Conservation (phyloP, 2,329 filamentous ascomycete species). For the Nigrospora sphaerica region DNA sequence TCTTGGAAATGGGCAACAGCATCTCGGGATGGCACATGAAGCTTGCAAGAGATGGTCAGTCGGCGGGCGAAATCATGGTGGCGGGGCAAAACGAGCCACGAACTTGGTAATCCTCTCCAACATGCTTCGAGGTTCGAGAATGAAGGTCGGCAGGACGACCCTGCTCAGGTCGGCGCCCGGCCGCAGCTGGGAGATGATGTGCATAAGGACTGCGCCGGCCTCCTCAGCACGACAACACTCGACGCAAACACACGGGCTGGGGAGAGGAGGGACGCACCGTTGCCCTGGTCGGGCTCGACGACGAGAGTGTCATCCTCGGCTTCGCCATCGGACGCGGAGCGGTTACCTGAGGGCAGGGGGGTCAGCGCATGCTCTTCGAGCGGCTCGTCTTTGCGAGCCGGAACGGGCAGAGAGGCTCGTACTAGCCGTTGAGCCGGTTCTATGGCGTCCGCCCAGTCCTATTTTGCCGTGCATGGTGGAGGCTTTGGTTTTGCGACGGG, state of each 20-base stretch:
- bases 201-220: slow-evolving; percentile 65
- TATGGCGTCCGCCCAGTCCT: slow-evolving; percentile 1
- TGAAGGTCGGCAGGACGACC: slow-evolving; percentile 93
- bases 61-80: not conserved
- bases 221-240: too few species aligned
- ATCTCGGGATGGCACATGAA: slow-evolving; percentile 99
- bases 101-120: slow-evolving; percentile 98
- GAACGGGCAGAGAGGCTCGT: slow-evolving; percentile 1
- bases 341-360: slow-evolving; percentile 14
- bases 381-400: not conserved
- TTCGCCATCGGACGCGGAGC: slow-evolving; percentile 44
- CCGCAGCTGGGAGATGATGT: slow-evolving; percentile 95
- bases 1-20: slow-evolving; percentile 76
- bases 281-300: slow-evolving; percentile 88
- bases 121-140: slow-evolving; percentile 96
- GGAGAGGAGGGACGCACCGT: slow-evolving; percentile 54
- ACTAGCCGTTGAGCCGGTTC: slow-evolving; percentile 5
- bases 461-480: slow-evolving; percentile 1
- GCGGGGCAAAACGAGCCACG: slow-evolving; percentile 19
- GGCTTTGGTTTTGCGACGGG: not conserved
- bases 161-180: slow-evolving; percentile 92
- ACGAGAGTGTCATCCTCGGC: slow-evolving; percentile 69
- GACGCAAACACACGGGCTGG: too few species aligned
- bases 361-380: not conserved
- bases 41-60: slow-evolving; percentile 38